Evolutionary conservation across 352 stramenopile species (phyloP), one percentile per base, ranked within the genome.

Genomic region (Phytopythium mirpurense): DNA sequence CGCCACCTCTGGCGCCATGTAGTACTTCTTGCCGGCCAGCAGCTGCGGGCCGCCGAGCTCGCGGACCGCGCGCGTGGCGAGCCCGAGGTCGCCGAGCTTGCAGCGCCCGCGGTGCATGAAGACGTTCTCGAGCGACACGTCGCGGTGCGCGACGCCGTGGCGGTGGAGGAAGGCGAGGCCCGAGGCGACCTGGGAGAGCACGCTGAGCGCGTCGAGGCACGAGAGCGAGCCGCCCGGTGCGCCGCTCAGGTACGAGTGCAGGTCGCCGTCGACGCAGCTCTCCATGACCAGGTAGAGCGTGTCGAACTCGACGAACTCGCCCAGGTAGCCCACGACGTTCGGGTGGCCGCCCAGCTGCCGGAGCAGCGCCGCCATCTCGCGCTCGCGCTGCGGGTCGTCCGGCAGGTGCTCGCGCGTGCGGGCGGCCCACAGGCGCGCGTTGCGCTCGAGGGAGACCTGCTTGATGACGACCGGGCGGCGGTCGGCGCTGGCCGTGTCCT

Each of bases 1-100:
- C 29, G 74, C 66, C 9, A 79, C 64, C 56, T 83, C 72, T 3
- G 69, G 72, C 7, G 72, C 72, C 69, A 78, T 83, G 62, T 79
- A 80, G 64, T 76, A 80, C 56, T 70, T 63, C 44, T 82, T 82
- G 40, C 71, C 71, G n/a, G 32, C 46, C 4, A 38, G 46, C 21
- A 74, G 68, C 34, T 54, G 56, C 31, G 65, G 53, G 1, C 60
- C 55, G 48, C 56, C 57, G 50, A 21, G 46, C 42, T 68, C 47
- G 46, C 82, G 15, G 78, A 56, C 23, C 16, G 37, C 43, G 3
- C 59, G 60, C n/a, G 62, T 67, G n/a, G 62, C 62, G 14, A 83
- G 64, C 0, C 72, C 72, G 46, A 76, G 79, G 56, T 83, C 72
- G 29, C 67, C 64, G 14, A 83, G 49, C 55, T 78, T 78, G 54